Base-by-base conservation (phyloP, 2,329 filamentous ascomycete species). In the Coniochaeta ligniaria region DNA sequence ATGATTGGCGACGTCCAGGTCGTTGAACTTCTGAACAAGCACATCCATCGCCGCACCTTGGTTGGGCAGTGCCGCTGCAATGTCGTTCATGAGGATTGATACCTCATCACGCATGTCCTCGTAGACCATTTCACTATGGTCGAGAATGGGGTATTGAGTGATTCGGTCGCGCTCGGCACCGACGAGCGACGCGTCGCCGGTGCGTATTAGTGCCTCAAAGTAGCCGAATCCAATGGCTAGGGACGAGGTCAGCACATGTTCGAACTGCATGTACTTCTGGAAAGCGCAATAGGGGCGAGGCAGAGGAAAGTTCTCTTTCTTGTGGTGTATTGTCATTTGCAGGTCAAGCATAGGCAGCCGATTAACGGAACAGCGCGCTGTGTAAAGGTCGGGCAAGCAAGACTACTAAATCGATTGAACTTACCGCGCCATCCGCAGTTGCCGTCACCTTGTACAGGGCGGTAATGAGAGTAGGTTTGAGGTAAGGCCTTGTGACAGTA, bases 371-470 rank as follows among this genome's bases (percentile, higher is more conserved):
- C 3, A 8, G 3, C 12, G 35, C 7, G 35, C 35, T 36, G 12
- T 36, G 12, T 14, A 8, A 5, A 11, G 35, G 12, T 12, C 12
- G 35, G 12, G 12, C 6, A 36, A 36, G 35, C 43, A 61, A 59
- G 16, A 43, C 4, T 33, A 14, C 58, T 28, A 47, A 17, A 56
- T 12, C n/a, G 24, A 54, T 12, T 17, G 24, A 31, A 78, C 87
- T 79, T 82, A 97, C 94, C 95, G 88, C 94, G 86, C 94, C 95
- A 98, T 69, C 94, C 95, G 76, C 95, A 98, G 72, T 96, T 96
- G 62, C 95, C 95, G 76, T 98, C 94, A 59, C 95, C 94, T 74
- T 90, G 88, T 72, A 96, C 86, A 12, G 88, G 88, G 60, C 95
- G 91, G 71, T 94, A 96, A 72, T 92, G 88, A 22, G 91, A 90